Evolutionary conservation across 208 protist genomes (phyloP), one percentile per base, ranked within the genome.

Genomic region (Angomonas deanei): DNA sequence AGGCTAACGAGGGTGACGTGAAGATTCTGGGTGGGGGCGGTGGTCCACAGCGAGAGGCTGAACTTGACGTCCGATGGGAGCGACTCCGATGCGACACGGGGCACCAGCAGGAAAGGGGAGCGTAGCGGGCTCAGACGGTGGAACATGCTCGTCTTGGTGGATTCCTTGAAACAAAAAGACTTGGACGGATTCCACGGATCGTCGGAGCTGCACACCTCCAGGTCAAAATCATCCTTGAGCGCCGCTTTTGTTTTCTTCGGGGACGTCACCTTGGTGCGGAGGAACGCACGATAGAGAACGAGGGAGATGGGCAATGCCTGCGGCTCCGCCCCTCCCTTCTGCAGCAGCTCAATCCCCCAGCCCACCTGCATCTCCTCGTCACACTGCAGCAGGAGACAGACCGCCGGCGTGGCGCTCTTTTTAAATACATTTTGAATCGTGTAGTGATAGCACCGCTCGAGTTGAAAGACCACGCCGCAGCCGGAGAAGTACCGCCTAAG

Each of bases 51-150:
- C 5, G 50, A 34, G 4, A 56, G 50, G 5, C 15, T 33, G 27
- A 56, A 56, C 6, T 3, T 11, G 5, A 19, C 31, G 23, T 17
- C 26, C 19, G 54, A 1, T 6, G 33, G 39, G 53, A 24, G 39
- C 32, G 64, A 0, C 19, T 11, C 19, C n/a, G 19, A 32, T 10
- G 26, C n/a, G 27, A 90, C 57, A 26, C 79, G 79, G 2, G 85
- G 85, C 4, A 88, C 54, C 27, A 92, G 55, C 52, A 83, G 59
- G 55, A 87, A 88, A 6, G 83, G 83, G 21, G 76, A 80, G 19
- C 72, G 42, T 49, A 78, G 67, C 10, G 80, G 83, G 1, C 53
- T 82, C 46, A 86, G 72, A 1, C 59, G 54, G 60, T 50, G 84
- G 21, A 79, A 42, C 48, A 86, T 71, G 13, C 72, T 72, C 21